Evolutionary conservation across 202 grass and related monocot species (phyloP), one percentile per base, ranked within the genome.

Genomic region (Schoenoplectus tabernaemontani): DNA sequence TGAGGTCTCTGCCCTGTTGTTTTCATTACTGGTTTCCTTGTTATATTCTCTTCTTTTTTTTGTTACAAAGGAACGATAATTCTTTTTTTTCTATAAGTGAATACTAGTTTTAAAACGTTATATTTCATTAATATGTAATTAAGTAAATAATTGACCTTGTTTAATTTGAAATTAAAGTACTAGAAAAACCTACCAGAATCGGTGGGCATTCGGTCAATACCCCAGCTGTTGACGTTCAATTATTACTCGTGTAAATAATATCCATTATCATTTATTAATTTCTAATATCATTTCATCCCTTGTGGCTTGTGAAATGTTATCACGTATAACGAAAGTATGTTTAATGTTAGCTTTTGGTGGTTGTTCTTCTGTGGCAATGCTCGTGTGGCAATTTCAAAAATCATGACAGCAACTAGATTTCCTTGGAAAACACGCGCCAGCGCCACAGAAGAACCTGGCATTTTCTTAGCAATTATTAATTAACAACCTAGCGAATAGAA

Each of bases 201-300:
- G 38, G 3, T n/a, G n/a, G n/a, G n/a, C n/a, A n/a, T n/a, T n/a
- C 11, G 77, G 77, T 80, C 77, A 80, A 80, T n/a, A 62, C 38
- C 39, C 37, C 17, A 79, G 13, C 59, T 62, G 36, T 79, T 64
- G 58, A 48, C 57, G 15, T 32, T 61, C 15, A 80, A 80, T 80
- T 64, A 80, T 80, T 80, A 80, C 59, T 65, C 39, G 28, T 48
- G 59, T n/a, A n/a, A n/a, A n/a, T n/a, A n/a, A n/a, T n/a, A n/a
- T n/a, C n/a, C n/a, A n/a, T n/a, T n/a, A n/a, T n/a, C n/a, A n/a
- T n/a, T n/a, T n/a, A n/a, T n/a, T n/a, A n/a, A n/a, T n/a, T n/a
- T n/a, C n/a, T n/a, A n/a, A n/a, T n/a, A n/a, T n/a, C n/a, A n/a
- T n/a, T n/a, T n/a, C n/a, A n/a, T n/a, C n/a, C n/a, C n/a, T n/a